phyloP scores from a whole-genome alignment of 2,329 filamentous ascomycete species.

The Polychaeton citri region DNA sequence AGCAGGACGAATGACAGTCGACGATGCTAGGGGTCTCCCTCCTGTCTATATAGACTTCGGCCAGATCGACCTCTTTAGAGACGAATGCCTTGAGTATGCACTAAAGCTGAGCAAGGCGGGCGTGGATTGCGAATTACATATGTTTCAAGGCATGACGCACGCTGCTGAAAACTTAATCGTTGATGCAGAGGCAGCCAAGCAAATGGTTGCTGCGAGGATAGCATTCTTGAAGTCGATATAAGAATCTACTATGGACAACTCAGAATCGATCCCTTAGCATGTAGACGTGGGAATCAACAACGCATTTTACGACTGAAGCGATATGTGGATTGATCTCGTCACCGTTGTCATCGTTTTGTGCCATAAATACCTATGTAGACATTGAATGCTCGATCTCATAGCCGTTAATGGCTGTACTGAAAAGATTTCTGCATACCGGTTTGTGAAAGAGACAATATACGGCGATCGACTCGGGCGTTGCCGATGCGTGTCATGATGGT shows the following conservation, averaged over 20 bases:
- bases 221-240: constrained; percentile 8
- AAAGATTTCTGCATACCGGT: too few relatives aligned
- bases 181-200: neutral
- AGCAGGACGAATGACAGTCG: constrained; percentile 21
- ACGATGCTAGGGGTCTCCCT: constrained; percentile 27
- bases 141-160: constrained; percentile 31
- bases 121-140: constrained; percentile 30
- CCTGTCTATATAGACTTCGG: constrained; percentile 33
- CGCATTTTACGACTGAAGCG: too few relatives aligned
- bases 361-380: too few relatives aligned
- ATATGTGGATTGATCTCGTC: too few relatives aligned
- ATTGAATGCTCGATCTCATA: too few relatives aligned
- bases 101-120: constrained; percentile 27
- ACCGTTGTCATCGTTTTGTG: too few relatives aligned
- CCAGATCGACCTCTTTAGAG: constrained; percentile 30
- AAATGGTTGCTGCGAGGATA: neutral
- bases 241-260: neutral
- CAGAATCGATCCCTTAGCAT: too few relatives aligned
- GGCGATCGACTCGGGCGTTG: too few relatives aligned
- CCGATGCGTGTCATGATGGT: too few relatives aligned
- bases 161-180: constrained; percentile 21
- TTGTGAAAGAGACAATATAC: too few relatives aligned
- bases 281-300: too few relatives aligned
- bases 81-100: constrained; percentile 29
- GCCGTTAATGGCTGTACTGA: too few relatives aligned